A percentile compares a stretch with the other conserved stretches of the same genome.
phyloP scores from a whole-genome alignment of 495 filamentous ascomycete species.

The Tetracladium setigerum region DNA sequence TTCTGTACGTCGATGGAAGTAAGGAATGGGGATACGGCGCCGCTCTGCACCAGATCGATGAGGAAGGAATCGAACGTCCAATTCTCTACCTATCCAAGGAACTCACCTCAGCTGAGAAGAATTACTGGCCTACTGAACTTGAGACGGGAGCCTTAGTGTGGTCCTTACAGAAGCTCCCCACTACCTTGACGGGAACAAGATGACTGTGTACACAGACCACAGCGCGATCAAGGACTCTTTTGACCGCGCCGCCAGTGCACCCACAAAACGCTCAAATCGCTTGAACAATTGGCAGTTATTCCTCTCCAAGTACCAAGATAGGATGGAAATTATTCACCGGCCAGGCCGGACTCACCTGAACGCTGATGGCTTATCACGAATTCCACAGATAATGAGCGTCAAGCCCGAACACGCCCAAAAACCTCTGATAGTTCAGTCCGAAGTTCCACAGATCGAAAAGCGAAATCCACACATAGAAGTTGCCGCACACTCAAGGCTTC shows the following conservation, averaged over 20 bases:
- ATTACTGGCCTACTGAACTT: conserved; percentile 12
- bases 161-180: conserved; percentile 1
- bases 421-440: too few relatives aligned
- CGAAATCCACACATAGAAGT: too few relatives aligned
- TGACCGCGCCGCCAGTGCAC: background rate
- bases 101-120: background rate
- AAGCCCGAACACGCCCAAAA: too few relatives aligned
- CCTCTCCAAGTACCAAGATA: conserved; percentile 1
- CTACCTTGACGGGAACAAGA: background rate
- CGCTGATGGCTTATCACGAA: conserved; percentile 1
- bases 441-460: too few relatives aligned
- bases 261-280: background rate
- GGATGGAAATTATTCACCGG: background rate
- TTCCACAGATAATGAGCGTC: too few relatives aligned
- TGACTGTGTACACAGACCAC: conserved; percentile 2
- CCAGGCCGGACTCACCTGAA: background rate
- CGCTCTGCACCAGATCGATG: background rate
- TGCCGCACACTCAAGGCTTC: too few relatives aligned
- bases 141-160: conserved; percentile 1
- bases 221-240: background rate
- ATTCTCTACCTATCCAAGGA: conserved; percentile 5
- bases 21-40: background rate
- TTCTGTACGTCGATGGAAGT: background rate
- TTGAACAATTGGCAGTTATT: background rate
- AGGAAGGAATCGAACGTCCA: background rate